Base-by-base conservation (phyloP, 140 eudicot genomes). In the Bidens hawaiensis region DNA sequence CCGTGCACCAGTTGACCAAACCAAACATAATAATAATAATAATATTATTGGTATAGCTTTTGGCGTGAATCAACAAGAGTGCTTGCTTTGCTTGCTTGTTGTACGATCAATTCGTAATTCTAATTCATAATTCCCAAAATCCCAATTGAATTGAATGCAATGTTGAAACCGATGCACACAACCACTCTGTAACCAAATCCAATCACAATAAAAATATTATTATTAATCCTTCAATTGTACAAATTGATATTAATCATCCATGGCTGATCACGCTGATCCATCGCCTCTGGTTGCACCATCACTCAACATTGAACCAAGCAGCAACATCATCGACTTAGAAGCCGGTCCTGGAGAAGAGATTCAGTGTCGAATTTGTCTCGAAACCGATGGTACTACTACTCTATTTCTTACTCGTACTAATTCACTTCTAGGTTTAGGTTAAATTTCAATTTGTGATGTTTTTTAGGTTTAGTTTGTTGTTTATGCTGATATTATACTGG, bases 301-400 rank as follows among this genome's bases (percentile, higher is more conserved):
- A 6, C 82, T 76, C 53, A 58, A 74, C 53, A 38, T 61, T 13
- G 80, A 73, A 12, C 81, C 82, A 5, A 24, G 23, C 25, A 82
- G 69, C 73, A 81, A 23, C 25, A 82, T 69, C 73, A 81, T 93
- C 76, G 99, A 93, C 78, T 81, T 93, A 30, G 99, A 93, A 86
- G 99, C 95, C 5, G 99, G 99, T 30, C 89, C 96, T 6, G 91
- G 83, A 3, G 96, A 93, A 47, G 93, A 93, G 80, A 88, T 81
- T 77, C 99, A 85, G 75, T 93, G 99, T 78, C 83, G 96, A 36
- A 88, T 88, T 79, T 93, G 99, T 76, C 96, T 93, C 50, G 96
- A 93, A 76, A 79, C 93, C 36, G 99, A 93, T 46, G 99, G 99
- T 93, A 82, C 1, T 48, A 57, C 61, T 22, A 4, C 19, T 36